phyloP scores from a whole-genome alignment of 2,329 filamentous ascomycete species.

The Septoria petroselini region DNA sequence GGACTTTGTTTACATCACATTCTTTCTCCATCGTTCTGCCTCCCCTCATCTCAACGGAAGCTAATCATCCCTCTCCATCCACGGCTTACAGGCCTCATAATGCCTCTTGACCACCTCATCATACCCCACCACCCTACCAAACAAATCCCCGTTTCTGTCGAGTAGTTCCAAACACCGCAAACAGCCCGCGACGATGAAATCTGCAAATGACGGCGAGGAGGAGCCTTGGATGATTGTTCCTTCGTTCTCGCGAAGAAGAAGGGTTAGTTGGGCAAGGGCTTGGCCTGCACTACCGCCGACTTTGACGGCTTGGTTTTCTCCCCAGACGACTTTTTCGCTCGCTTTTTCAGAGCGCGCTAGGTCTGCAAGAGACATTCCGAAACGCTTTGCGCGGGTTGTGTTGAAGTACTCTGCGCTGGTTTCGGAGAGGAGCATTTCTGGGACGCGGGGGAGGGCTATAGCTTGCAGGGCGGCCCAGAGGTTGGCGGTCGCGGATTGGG shows the following conservation, averaged over 20 bases:
- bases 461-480: slow-evolving; percentile 42
- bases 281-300: too few relatives aligned
- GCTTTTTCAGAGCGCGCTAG: slow-evolving; percentile 42
- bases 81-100: slow-evolving; percentile 42
- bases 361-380: slow-evolving; percentile 56
- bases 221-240: slow-evolving; percentile 60
- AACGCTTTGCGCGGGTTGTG: slow-evolving; percentile 47
- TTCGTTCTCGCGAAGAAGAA: too few relatives aligned
- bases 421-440: slow-evolving; percentile 51
- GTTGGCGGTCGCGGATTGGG: slow-evolving; percentile 43
- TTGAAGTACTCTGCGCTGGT: slow-evolving; percentile 56
- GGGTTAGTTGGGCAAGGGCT: too few relatives aligned
- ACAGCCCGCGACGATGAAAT: slow-evolving; percentile 54
- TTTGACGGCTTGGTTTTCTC: slow-evolving; percentile 42
- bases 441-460: slow-evolving; percentile 51
- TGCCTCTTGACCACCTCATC: slow-evolving; percentile 40
- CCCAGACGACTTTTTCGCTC: slow-evolving; percentile 47
- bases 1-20: too few relatives aligned
- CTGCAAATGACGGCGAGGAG: too few relatives aligned
- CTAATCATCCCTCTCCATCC: slow-evolving; percentile 41
- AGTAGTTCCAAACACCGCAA: slow-evolving; percentile 42
- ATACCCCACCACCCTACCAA: slow-evolving; percentile 40
- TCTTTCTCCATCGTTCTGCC: too few relatives aligned
- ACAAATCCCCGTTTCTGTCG: slow-evolving; percentile 39
- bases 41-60: not conserved